Base-by-base conservation (phyloP, 306 rosid species). In the Prunus persica region DNA sequence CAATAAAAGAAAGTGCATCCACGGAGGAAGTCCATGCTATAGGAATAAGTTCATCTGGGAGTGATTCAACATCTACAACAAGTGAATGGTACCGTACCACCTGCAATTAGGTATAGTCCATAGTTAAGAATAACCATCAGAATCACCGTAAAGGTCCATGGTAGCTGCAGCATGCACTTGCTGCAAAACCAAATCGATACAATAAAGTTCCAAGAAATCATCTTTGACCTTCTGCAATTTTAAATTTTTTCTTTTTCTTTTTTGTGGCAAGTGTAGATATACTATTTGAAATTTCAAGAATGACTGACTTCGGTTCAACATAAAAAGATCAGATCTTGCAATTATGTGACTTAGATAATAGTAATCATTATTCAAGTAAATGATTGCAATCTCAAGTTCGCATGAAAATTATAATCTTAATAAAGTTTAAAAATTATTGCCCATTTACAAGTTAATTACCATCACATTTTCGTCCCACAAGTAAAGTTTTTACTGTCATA, bases 51-150 rank as follows among this genome's bases (percentile, higher is more conserved):
- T 88, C 93, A 62, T 89, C 79, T 74, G 99, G 99, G 52, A 96
- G 96, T 19, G 98, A 85, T 80, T 84, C 90, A 64, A 88, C 81
- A 82, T 91, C 98, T 84, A 95, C 82, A 67, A 92, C 90, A 82
- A 95, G 89, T n/a, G 99, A 95, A 86, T 95, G 99, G 84, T 95
- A 95, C 83, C 99, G 87, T 75, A 96, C 99, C 67, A 92, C 99
- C 99, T 95, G 90, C 82, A 86, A 83, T 72, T 78, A 81, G 78
- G 45, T 75, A 78, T 3, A 77, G 79, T 47, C 71, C 16, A 71
- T 7, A 72, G 41, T 54, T 41, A 56, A 55, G 66, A 56, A 38
- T 14, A 13, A 41, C 41, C 14, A 2, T 43, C 55, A 56, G 67
- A 57, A 41, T 27, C 14, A 72, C 22, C 45, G 67, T 15, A 41